phyloP scores from a whole-genome alignment of 495 filamentous ascomycete species.

The Durotheca rogersii region DNA sequence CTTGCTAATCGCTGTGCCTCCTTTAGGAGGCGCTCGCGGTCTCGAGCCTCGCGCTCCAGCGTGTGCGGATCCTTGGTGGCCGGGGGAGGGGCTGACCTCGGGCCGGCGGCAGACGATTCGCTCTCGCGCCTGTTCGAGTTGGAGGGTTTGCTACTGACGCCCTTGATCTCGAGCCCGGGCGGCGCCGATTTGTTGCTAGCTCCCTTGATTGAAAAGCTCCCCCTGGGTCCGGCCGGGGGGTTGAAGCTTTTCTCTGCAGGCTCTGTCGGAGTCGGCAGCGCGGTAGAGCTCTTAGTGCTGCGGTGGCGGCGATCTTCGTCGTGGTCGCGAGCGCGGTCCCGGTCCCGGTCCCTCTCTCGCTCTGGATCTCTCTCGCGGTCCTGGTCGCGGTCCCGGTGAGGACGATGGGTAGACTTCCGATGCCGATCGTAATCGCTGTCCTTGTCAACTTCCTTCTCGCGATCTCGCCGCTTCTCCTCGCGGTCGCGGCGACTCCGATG shows the following conservation, averaged over 20 bases:
- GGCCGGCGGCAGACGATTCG: slow-evolving; percentile 38
- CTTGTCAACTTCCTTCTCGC: slow-evolving; percentile 47
- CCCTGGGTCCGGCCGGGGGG: slow-evolving; percentile 43
- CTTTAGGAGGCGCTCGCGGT: slow-evolving; percentile 72
- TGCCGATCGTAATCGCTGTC: slow-evolving; percentile 40
- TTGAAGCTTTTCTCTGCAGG: slow-evolving; percentile 41
- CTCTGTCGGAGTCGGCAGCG: slow-evolving; percentile 45
- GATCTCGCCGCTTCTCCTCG: slow-evolving; percentile 45
- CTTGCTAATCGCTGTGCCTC: slow-evolving; percentile 67
- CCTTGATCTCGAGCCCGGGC: slow-evolving; percentile 41
- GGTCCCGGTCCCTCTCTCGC: slow-evolving; percentile 47
- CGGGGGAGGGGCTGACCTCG: slow-evolving; percentile 30
- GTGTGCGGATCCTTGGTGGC: slow-evolving; percentile 63
- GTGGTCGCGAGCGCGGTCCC: slow-evolving; percentile 43
- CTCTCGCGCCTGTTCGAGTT: slow-evolving; percentile 31
- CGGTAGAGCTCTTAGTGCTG: slow-evolving; percentile 51
- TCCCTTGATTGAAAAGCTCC: slow-evolving; percentile 41
- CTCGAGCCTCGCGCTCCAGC: slow-evolving; percentile 71
- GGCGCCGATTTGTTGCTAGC: slow-evolving; percentile 28
- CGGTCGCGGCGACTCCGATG: slow-evolving; percentile 54
- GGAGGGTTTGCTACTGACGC: slow-evolving; percentile 30
- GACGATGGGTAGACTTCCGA: slow-evolving; percentile 46
- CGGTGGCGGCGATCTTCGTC: slow-evolving; percentile 49
- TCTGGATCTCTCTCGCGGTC: slow-evolving; percentile 52
- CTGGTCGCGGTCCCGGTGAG: slow-evolving; percentile 43